phyloP scores from a whole-genome alignment of 2,329 filamentous ascomycete species.

The Ilyonectria destructans region DNA sequence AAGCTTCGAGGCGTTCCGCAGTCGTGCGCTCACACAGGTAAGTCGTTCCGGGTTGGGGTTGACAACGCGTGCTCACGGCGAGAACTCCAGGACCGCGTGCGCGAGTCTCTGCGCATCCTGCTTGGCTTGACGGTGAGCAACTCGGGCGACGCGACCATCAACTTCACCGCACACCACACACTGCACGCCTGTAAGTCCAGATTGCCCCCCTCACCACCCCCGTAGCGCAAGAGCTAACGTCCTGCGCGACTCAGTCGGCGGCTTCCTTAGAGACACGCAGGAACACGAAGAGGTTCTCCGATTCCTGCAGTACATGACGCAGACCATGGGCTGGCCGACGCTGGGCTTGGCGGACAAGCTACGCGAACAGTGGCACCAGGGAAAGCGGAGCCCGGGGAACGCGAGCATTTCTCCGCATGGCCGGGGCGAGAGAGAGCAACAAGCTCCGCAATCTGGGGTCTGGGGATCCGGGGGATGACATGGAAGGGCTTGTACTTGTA shows the following conservation, averaged over 20 bases:
- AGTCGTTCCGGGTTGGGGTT: not conserved
- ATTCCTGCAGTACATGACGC: constrained; percentile 36
- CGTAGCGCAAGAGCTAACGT: constrained; percentile 1
- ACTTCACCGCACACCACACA: constrained; percentile 49
- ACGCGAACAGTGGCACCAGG: constrained; percentile 33
- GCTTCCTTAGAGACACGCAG: constrained; percentile 31
- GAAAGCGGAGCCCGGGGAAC: constrained; percentile 26
- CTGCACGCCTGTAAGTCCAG: constrained; percentile 46
- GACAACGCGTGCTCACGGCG: not conserved
- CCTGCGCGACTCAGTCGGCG: constrained; percentile 29
- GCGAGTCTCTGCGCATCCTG: constrained; percentile 44
- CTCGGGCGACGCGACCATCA: constrained; percentile 41
- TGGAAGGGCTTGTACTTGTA: not conserved
- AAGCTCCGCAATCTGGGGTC: constrained; percentile 27
- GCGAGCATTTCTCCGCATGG: constrained; percentile 28
- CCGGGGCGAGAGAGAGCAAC: not conserved
- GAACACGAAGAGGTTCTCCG: constrained; percentile 33
- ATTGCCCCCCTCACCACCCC: not conserved
- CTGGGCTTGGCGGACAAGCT: constrained; percentile 31
- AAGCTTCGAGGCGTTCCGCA: constrained; percentile 43
- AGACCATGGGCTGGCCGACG: constrained; percentile 38
- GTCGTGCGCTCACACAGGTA: constrained; percentile 41
- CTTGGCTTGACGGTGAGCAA: constrained; percentile 50
- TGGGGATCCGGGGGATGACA: constrained; percentile 28
- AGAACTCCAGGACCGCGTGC: constrained; percentile 38